Evolutionary conservation across 257 asterid genomes (phyloP).

Genomic region (Rehmannia glutinosa): DNA sequence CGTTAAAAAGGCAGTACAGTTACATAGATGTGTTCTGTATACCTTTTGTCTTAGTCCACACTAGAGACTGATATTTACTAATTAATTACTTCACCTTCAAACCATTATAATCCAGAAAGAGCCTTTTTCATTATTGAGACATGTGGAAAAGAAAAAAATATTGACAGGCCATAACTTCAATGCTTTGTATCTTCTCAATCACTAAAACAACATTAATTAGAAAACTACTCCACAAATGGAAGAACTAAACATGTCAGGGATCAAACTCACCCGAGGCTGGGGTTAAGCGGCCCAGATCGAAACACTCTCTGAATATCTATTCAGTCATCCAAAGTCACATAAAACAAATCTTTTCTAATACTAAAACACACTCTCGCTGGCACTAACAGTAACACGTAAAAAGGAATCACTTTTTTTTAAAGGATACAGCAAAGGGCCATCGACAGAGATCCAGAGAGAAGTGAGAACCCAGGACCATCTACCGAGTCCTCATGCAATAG

Average conservation of each 20-base stretch:
- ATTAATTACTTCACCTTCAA: background rate
- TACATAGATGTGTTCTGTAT: no score
- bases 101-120: background rate
- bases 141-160: background rate
- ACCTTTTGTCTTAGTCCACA: background rate
- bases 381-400: constrained; percentile 1
- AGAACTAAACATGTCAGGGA: background rate
- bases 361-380: background rate
- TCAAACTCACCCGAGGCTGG: constrained; percentile 75
- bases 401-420: no score
- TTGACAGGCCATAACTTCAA: background rate
- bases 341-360: constrained; percentile 26
- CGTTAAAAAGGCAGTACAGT: no score
- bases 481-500: constrained; percentile 52
- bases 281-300: constrained; percentile 89
- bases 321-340: constrained; percentile 32
- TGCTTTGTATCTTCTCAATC: background rate
- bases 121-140: background rate
- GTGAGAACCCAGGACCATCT: constrained; percentile 62
- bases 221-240: background rate
- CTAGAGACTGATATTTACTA: background rate
- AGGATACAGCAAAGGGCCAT: constrained; percentile 99
- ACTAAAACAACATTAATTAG: background rate
- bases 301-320: constrained; percentile 82
- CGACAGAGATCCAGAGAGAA: constrained; percentile 89